Evolutionary conservation across 139 green algal species (phyloP).

Genomic region (Picochlorum sp.): DNA sequence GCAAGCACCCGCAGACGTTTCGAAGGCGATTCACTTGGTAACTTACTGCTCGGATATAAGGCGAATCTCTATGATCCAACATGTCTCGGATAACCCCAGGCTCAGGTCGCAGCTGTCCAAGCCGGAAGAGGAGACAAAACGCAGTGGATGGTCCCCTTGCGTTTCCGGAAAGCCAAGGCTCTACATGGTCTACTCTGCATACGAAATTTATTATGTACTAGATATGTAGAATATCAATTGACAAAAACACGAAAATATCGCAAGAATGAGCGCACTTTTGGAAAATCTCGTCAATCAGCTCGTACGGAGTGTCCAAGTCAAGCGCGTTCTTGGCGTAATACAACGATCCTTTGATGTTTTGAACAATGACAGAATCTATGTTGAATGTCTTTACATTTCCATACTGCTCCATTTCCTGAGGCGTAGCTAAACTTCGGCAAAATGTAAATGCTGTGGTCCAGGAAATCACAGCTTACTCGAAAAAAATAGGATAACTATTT

Average conservation of each 20-base stretch:
- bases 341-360: constrained; percentile 64
- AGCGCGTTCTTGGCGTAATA: constrained; percentile 62
- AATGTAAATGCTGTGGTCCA: not conserved
- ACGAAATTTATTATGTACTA: constrained; percentile 9
- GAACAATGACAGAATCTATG: constrained; percentile 64
- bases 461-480: not conserved
- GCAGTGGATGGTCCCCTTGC: constrained; percentile 79
- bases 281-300: constrained; percentile 84
- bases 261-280: constrained; percentile 23
- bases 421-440: not conserved
- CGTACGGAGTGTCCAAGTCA: constrained; percentile 41
- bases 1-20: too few relatives aligned
- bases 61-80: constrained; percentile 79
- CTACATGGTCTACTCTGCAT: constrained; percentile 68
- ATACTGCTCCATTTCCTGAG: constrained; percentile 40
- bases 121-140: constrained; percentile 83
- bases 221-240: not conserved
- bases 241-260: not conserved
- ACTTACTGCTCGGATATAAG: constrained; percentile 89
- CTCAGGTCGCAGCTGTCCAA: constrained; percentile 61
- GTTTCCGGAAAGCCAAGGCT: constrained; percentile 97
- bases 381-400: constrained; percentile 70
- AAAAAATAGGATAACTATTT: too few relatives aligned
- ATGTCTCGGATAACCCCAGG: constrained; percentile 42
- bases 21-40: too few relatives aligned